These are phyloP conservation scores for Hypoxylon rickii DNA, from an alignment of 495 filamentous ascomycete genomes.

Conservation along the genomic window DNA sequence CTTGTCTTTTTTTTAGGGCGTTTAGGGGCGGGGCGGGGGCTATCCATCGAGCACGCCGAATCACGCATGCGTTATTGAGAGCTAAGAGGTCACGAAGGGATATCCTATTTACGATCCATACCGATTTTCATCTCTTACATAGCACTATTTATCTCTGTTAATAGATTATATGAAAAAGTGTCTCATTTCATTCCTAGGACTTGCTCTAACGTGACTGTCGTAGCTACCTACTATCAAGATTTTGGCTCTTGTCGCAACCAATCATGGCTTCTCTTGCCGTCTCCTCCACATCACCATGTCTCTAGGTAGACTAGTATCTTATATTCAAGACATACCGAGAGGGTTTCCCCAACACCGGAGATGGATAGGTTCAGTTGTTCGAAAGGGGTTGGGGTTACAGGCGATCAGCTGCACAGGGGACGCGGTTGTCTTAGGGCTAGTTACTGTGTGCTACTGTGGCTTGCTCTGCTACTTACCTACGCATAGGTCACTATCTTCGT, in stretches of 20 bases:
- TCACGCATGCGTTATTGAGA: not conserved
- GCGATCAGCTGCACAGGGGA: conserved; percentile 5
- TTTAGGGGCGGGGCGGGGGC: not conserved
- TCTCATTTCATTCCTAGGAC: not conserved
- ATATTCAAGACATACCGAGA: no score
- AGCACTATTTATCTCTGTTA: conserved; percentile 10
- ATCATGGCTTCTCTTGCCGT: not conserved
- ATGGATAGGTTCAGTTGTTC: no score
- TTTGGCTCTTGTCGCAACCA: no score
- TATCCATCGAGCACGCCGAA: conserved; percentile 3
- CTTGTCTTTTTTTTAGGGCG: conserved; percentile 7
- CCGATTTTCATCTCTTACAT: conserved; percentile 6
- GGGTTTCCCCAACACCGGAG: no score
- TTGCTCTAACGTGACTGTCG: not conserved
- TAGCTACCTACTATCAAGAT: no score
- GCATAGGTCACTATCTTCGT: no score
- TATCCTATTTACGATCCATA: conserved; percentile 19
- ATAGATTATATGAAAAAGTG: conserved; percentile 5
- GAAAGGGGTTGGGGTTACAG: not conserved
- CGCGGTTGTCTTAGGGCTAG: not conserved
- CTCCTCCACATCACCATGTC: not conserved
- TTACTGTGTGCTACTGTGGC: not conserved
- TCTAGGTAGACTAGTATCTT: not conserved
- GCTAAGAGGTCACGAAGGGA: conserved; percentile 9
- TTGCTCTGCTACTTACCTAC: no score